Evolutionary conservation across 192 early-diverging fungal genomes (phyloP).

Genomic region (Rhizophagus prolifer): DNA sequence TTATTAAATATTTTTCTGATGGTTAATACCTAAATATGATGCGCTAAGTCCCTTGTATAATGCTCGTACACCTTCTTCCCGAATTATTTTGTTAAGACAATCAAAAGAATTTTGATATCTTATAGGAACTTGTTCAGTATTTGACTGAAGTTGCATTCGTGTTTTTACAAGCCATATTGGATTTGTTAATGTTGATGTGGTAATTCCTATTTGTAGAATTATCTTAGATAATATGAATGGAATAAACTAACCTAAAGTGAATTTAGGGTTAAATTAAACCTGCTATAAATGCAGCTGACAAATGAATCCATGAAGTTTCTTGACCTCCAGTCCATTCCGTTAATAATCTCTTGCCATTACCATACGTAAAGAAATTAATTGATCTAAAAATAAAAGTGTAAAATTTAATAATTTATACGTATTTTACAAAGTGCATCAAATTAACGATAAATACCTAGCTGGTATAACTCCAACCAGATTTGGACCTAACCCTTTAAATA

Average conservation of each 20-base stretch:
- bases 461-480: conserved; percentile 93
- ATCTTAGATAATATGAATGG: neutral
- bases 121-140: neutral
- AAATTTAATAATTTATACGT: neutral
- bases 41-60: conserved; percentile 92
- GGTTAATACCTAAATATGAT: conserved; percentile 68
- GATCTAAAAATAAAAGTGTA: conserved; percentile 50
- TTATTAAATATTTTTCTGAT: neutral
- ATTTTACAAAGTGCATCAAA: neutral
- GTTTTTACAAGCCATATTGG: conserved; percentile 99
- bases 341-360: conserved; percentile 80
- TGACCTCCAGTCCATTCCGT: conserved; percentile 71
- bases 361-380: conserved; percentile 93
- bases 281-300: conserved; percentile 74
- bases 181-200: conserved; percentile 83
- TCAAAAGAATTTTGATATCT: conserved; percentile 79
- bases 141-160: conserved; percentile 82
- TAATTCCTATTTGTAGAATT: conserved; percentile 46
- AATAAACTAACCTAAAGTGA: neutral
- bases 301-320: conserved; percentile 79
- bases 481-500: conserved; percentile 95
- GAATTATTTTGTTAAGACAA: conserved; percentile 65
- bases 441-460: conserved; percentile 58
- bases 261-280: conserved; percentile 35
- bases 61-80: conserved; percentile 78